Conservation (phyloP, 768 basidiomycete genomes). For the Naganishia onofrii region DNA sequence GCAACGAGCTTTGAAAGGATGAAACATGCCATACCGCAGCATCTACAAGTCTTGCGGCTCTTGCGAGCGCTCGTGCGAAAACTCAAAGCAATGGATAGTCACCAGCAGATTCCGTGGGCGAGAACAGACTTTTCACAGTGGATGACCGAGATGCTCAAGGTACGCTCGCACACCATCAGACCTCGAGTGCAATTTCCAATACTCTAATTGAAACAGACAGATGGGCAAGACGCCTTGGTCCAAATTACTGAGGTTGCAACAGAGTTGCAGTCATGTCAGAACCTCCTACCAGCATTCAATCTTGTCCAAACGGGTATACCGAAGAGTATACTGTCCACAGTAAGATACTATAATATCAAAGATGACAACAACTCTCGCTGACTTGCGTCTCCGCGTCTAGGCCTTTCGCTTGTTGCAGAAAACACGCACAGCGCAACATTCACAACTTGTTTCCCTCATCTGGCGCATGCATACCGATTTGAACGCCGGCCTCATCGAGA, state of each 20-base stretch:
- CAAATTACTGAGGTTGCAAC: background rate
- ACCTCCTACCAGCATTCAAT: background rate
- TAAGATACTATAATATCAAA: background rate
- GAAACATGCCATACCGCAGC: background rate
- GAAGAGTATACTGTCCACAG: conserved; percentile 1
- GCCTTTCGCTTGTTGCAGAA: background rate
- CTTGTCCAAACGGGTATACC: conserved; percentile 6
- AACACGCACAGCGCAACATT: background rate
- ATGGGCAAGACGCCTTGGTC: background rate
- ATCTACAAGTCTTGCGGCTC: background rate
- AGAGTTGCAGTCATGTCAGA: background rate
- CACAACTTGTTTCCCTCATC: conserved; percentile 7
- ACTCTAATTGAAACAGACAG: too few species aligned
- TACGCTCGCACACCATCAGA: too few species aligned
- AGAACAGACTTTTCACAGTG: background rate
- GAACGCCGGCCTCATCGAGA: background rate
- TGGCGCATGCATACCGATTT: background rate
- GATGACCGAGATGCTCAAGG: background rate
- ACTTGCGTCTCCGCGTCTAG: background rate
- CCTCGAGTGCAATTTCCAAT: too few species aligned
- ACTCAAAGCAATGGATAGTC: background rate
- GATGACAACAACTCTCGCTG: background rate
- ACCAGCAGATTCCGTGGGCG: background rate
- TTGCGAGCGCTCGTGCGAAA: background rate
- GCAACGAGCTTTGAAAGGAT: background rate